A percentile compares a stretch with the other conserved stretches of the same genome.
phyloP scores from a whole-genome alignment of 2,329 filamentous ascomycete species.

The Trichoderma polysporum region DNA sequence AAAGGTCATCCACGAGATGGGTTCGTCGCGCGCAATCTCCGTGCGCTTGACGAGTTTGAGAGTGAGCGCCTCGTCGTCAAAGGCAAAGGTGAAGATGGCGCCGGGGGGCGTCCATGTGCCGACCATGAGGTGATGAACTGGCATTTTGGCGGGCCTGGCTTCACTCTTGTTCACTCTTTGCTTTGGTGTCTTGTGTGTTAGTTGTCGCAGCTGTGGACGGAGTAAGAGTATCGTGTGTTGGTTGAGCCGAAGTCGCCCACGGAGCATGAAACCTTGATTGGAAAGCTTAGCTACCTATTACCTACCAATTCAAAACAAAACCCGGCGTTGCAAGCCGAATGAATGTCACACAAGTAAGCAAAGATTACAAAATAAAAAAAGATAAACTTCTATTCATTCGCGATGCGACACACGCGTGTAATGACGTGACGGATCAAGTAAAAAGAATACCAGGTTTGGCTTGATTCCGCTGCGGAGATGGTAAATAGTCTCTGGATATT shows the following conservation, averaged over 20 bases:
- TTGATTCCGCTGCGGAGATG: too few relatives aligned
- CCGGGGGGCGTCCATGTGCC: conserved; percentile 89
- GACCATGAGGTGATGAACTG: conserved; percentile 83
- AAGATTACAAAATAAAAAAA: not conserved
- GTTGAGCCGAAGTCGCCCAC: not conserved
- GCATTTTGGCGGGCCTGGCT: conserved; percentile 49
- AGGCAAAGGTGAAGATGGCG: conserved; percentile 85
- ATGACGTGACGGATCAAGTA: not conserved
- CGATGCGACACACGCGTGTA: not conserved
- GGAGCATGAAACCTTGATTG: not conserved
- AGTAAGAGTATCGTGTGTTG: too few relatives aligned
- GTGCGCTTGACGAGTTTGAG: conserved; percentile 77
- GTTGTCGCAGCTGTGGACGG: not conserved
- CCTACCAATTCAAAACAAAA: too few relatives aligned
- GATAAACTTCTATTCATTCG: not conserved
- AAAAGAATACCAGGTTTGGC: too few relatives aligned
- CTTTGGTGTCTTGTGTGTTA: not conserved
- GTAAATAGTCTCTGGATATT: too few relatives aligned
- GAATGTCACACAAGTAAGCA: not conserved
- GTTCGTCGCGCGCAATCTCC: conserved; percentile 76
- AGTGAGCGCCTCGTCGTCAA: conserved; percentile 77
- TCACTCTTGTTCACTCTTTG: not conserved
- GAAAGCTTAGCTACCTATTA: too few relatives aligned
- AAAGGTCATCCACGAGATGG: conserved; percentile 93
- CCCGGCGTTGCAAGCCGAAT: not conserved